Evolutionary conservation across 805 yeast species (phyloP).

Genomic region (Naumovozyma baii): DNA sequence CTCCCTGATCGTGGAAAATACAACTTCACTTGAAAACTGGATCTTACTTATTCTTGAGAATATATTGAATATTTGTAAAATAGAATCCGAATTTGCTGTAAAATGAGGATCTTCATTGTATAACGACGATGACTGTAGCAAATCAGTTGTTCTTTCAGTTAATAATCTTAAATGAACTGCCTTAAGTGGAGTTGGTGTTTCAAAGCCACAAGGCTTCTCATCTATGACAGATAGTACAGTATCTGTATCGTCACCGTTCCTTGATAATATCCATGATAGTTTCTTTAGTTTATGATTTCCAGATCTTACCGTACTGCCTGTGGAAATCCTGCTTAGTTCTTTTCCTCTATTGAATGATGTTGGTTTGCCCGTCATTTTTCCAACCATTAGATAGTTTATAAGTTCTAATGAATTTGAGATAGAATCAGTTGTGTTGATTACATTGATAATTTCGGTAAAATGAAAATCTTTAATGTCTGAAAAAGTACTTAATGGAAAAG

Average conservation of each 20-base stretch:
- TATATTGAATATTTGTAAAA: constrained; percentile 29
- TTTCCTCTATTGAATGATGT: not conserved
- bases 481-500: constrained; percentile 9
- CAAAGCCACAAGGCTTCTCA: constrained; percentile 18
- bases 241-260: constrained; percentile 15
- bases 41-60: constrained; percentile 31
- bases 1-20: constrained; percentile 25
- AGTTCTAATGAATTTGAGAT: constrained; percentile 25
- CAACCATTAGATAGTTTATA: constrained; percentile 19
- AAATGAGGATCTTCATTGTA: constrained; percentile 21
- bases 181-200: constrained; percentile 14
- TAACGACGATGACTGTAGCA: constrained; percentile 51
- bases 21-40: constrained; percentile 63
- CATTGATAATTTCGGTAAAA: constrained; percentile 14
- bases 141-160: constrained; percentile 60
- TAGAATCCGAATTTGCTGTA: constrained; percentile 23
- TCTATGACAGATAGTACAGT: constrained; percentile 13
- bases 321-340: constrained; percentile 12
- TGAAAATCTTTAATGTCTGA: constrained; percentile 14
- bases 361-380: constrained; percentile 3
- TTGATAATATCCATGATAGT: constrained; percentile 10
- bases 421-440: constrained; percentile 24
- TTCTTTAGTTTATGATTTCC: constrained; percentile 12
- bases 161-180: constrained; percentile 43
- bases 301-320: constrained; percentile 13